phyloP scores from a whole-genome alignment of 176 grass and related monocot species.

The Triticum monococcum region DNA sequence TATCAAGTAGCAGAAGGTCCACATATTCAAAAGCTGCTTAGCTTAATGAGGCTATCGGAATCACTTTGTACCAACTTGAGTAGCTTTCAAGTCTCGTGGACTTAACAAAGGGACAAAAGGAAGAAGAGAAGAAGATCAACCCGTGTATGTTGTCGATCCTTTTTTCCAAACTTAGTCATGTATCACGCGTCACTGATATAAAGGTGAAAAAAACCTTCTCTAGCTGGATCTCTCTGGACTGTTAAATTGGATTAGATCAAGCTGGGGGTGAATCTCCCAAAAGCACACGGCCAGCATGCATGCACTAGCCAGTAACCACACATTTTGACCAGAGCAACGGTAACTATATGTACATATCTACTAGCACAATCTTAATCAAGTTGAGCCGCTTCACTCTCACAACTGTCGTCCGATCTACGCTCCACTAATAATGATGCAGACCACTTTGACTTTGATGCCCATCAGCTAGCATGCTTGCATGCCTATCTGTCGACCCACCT shows the following conservation, averaged over 20 bases:
- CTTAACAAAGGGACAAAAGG: background rate
- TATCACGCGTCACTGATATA: background rate
- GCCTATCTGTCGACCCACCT: background rate
- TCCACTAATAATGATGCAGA: background rate
- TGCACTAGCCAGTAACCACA: background rate
- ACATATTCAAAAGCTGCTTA: background rate
- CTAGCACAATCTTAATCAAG: background rate
- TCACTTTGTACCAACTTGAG: background rate
- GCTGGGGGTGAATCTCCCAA: background rate
- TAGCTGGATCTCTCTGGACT: background rate
- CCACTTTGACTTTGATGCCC: background rate
- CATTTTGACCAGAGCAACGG: background rate
- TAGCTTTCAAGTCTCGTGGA: constrained; percentile 21
- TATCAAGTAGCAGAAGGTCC: background rate
- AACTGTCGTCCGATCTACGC: too few relatives aligned
- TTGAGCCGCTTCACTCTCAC: background rate
- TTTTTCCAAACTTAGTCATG: background rate
- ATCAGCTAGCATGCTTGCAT: background rate
- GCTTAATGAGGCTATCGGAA: background rate
- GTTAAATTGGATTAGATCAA: background rate
- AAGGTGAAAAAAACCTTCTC: background rate
- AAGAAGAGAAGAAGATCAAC: background rate
- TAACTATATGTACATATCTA: background rate
- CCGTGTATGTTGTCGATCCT: background rate
- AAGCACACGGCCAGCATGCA: background rate